Percentiles rank a stretch among this genome's conserved stretches.
phyloP scores from a whole-genome alignment of 1,284 basidiomycete genomes.

The Ustilago lituana region DNA sequence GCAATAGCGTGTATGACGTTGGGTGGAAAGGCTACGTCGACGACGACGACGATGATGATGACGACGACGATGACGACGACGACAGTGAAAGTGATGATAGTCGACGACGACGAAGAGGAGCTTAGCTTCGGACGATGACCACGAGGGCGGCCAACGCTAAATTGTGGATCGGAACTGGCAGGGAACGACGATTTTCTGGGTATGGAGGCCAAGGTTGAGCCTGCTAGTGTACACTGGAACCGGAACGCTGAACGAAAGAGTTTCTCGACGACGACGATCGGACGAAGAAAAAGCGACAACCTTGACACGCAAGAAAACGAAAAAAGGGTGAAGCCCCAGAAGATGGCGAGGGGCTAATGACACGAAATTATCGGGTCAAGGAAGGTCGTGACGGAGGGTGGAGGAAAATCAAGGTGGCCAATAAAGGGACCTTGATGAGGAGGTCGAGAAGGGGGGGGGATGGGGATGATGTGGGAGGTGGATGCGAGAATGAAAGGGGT shows the following conservation, averaged over 20 bases:
- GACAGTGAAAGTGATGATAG: too few relatives aligned
- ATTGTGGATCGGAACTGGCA: neutral
- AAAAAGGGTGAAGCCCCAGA: neutral
- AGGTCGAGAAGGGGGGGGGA: slow-evolving; percentile 4
- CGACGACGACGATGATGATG: slow-evolving; percentile 7
- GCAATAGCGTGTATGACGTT: slow-evolving; percentile 1
- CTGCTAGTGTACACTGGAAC: slow-evolving; percentile 39
- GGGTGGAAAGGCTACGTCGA: neutral
- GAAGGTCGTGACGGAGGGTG: slow-evolving; percentile 7
- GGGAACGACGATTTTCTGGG: slow-evolving; percentile 17
- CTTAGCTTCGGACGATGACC: slow-evolving; percentile 10
- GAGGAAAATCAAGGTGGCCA: slow-evolving; percentile 18
- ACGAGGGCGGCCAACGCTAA: too few relatives aligned
- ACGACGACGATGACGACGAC: too few relatives aligned
- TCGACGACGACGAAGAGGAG: too few relatives aligned
- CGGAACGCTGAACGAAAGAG: slow-evolving; percentile 20
- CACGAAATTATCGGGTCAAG: slow-evolving; percentile 10
- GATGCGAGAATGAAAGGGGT: slow-evolving; percentile 32
- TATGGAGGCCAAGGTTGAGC: slow-evolving; percentile 23
- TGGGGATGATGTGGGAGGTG: slow-evolving; percentile 14
- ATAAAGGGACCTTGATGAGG: slow-evolving; percentile 23
- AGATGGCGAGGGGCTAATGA: slow-evolving; percentile 5
- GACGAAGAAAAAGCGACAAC: slow-evolving; percentile 4
- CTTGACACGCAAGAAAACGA: neutral
- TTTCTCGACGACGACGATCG: slow-evolving; percentile 12